These are phyloP conservation scores for Bipolaris gigantea DNA, from an alignment of 2,329 filamentous ascomycete species.

Conservation along the genomic window DNA sequence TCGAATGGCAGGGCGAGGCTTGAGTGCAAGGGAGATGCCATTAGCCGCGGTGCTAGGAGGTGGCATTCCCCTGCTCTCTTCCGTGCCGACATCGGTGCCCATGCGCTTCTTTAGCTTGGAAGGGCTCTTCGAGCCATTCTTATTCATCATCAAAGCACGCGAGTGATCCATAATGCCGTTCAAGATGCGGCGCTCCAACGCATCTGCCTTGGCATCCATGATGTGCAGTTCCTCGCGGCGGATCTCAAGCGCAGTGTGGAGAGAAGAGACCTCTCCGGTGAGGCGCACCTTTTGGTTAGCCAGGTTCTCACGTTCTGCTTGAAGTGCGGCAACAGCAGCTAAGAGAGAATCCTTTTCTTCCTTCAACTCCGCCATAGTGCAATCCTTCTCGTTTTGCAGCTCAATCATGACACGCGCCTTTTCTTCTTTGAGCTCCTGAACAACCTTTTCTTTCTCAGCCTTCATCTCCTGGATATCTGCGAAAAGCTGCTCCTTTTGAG, in stretches of 20 bases:
- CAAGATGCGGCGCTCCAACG: constrained; percentile 86
- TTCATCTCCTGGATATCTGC: constrained; percentile 51
- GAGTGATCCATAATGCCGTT: constrained; percentile 97
- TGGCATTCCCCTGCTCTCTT: constrained; percentile 40
- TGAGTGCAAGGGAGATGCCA: constrained; percentile 54
- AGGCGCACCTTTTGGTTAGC: constrained; percentile 76
- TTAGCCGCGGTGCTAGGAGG: constrained; percentile 42
- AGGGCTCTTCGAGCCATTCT: constrained; percentile 52
- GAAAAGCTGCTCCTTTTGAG: constrained; percentile 64
- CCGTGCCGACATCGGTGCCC: constrained; percentile 37
- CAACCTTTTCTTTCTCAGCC: constrained; percentile 47
- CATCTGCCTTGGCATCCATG: constrained; percentile 88
- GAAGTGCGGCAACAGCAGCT: constrained; percentile 60
- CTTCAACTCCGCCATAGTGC: constrained; percentile 38
- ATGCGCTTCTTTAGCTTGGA: constrained; percentile 41
- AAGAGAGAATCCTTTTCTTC: constrained; percentile 52
- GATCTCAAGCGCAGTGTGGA: constrained; percentile 87
- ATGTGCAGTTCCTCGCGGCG: constrained; percentile 86
- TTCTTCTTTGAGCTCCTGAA: constrained; percentile 45
- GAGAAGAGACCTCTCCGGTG: constrained; percentile 81
- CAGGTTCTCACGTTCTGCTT: constrained; percentile 73
- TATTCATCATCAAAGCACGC: constrained; percentile 79
- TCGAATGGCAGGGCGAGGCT: constrained; percentile 47
- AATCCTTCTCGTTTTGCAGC: constrained; percentile 41
- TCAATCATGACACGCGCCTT: constrained; percentile 46